phyloP scores from a whole-genome alignment of 2,329 filamentous ascomycete species.

The Thermothelomyces thermophilus region DNA sequence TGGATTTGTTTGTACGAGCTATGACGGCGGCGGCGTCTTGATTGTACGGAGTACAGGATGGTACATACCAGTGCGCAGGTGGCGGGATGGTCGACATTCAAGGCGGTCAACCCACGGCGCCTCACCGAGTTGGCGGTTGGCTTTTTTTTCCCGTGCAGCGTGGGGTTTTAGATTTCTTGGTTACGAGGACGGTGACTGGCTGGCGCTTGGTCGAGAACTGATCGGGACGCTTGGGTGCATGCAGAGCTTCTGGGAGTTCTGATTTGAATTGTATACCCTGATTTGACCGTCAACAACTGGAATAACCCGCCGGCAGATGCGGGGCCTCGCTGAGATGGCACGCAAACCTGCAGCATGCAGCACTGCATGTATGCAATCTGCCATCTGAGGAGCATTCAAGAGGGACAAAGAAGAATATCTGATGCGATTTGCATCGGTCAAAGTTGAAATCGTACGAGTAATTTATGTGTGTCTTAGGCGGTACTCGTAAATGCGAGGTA shows the following conservation, averaged over 20 bases:
- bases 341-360: not conserved
- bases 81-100: not conserved
- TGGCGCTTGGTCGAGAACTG: conserved; percentile 6
- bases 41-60: not conserved
- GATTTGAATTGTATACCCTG: conserved; percentile 8
- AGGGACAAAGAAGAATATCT: not conserved
- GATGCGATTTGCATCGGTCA: not conserved
- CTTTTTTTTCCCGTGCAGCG: not conserved
- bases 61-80: not conserved
- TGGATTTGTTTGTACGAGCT: not conserved
- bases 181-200: conserved; percentile 7
- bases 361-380: not conserved
- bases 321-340: not conserved
- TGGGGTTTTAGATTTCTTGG: conserved; percentile 4
- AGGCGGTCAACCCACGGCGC: conserved; percentile 4
- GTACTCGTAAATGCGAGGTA: too few relatives aligned
- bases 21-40: not conserved
- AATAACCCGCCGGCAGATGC: not conserved
- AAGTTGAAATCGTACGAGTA: not conserved
- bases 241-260: not conserved
- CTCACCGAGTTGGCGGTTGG: not conserved
- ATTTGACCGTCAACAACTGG: conserved; percentile 3
- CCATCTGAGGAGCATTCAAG: not conserved
- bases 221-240: not conserved
- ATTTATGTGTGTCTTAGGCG: too few relatives aligned